Percentiles rank a stretch among this genome's conserved stretches.
Conservation (phyloP, 2,329 filamentous ascomycete species). For the Samsoniella hepiali region DNA sequence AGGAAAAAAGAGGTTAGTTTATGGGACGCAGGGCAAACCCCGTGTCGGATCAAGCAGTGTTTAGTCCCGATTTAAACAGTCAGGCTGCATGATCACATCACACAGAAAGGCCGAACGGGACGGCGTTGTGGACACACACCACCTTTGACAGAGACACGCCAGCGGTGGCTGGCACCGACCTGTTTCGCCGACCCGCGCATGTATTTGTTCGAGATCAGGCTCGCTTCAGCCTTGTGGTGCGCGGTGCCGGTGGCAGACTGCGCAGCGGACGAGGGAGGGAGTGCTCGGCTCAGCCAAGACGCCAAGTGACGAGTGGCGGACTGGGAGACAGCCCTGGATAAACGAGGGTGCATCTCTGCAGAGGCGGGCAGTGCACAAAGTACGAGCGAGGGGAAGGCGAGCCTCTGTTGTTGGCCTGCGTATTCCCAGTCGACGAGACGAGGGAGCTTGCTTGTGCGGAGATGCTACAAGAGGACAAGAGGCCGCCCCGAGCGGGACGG, state of each 20-base stretch:
- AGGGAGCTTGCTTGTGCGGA: background rate
- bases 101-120: background rate
- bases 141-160: background rate
- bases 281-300: conserved; percentile 6
- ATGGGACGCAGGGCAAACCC: background rate
- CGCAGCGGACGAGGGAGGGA: background rate
- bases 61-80: conserved; percentile 13
- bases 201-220: conserved; percentile 9
- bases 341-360: conserved; percentile 2
- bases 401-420: background rate
- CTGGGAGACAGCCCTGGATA: conserved; percentile 3
- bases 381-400: background rate
- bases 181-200: background rate
- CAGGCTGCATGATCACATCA: conserved; percentile 14
- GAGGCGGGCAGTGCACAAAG: too few species aligned
- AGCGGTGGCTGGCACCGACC: background rate
- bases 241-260: background rate
- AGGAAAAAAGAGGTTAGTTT: background rate
- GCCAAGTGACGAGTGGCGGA: conserved; percentile 10
- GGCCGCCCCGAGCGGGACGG: background rate
- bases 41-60: background rate
- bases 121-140: background rate
- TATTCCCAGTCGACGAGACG: background rate
- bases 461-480: background rate
- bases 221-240: conserved; percentile 14